These are phyloP conservation scores for Phialophora verrucosa DNA, from an alignment of 2,329 filamentous ascomycete genomes.

Conservation along the genomic window DNA sequence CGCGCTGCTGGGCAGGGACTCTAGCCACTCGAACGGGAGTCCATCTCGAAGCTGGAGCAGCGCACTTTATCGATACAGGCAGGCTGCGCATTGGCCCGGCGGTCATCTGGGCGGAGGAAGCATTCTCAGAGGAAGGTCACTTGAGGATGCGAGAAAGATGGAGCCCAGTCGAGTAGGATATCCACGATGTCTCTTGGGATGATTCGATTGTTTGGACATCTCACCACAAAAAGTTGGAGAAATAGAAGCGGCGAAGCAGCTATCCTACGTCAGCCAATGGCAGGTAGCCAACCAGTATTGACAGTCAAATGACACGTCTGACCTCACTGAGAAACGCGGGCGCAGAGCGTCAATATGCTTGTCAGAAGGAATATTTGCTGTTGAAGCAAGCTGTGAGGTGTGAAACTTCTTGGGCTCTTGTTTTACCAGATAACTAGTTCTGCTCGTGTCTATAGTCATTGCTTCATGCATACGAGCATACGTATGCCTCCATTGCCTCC, in stretches of 20 bases:
- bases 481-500: neutral
- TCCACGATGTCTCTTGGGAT: neutral
- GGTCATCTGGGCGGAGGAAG: constrained; percentile 35
- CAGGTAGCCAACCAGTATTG: neutral
- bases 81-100: constrained; percentile 37
- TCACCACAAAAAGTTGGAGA: constrained; percentile 14
- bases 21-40: constrained; percentile 4
- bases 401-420: neutral
- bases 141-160: neutral
- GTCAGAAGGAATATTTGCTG: neutral
- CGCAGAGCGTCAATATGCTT: neutral
- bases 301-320: neutral
- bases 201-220: constrained; percentile 1
- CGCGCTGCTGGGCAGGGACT: constrained; percentile 14
- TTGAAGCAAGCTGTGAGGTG: neutral
- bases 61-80: constrained; percentile 15
- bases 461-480: neutral
- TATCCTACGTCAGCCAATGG: constrained; percentile 10
- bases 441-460: neutral
- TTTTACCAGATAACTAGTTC: neutral
- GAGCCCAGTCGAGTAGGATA: neutral
- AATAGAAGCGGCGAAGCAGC: neutral
- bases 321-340: no score
- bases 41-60: constrained; percentile 21
- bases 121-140: constrained; percentile 27